Evolutionary conservation across 225 moss, liverwort and hornwort genomes (phyloP), one percentile per base, ranked within the genome.

Genomic region (Asterella californica): DNA sequence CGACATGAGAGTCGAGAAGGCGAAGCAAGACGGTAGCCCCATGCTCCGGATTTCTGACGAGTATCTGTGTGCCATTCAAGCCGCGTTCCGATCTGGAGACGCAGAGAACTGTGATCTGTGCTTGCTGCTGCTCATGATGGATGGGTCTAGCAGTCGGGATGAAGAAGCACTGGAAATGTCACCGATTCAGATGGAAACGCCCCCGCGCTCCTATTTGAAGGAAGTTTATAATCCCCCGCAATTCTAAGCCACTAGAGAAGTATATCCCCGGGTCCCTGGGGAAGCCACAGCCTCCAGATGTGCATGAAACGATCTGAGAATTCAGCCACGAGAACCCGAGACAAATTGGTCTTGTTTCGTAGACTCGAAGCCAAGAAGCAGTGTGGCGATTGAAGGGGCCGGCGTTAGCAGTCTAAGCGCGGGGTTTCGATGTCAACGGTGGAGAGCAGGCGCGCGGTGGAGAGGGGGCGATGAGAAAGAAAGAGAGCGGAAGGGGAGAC

Each of bases 81-180:
- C 47, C n/a, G 73, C 1, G 17, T 2, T 25, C 15, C 49, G 73
- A 73, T 48, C 73, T 15, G 9, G 27, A 34, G 37, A 73, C 17
- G 17, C 24, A 12, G 65, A 50, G 27, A 50, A 73, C 73, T 27
- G 50, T 0, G 30, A 29, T 0, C 73, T 27, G 50, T 2, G 15
- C 47, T n/a, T 52, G 50, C 50, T 73, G 49, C n/a, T n/a, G 48
- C 27, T n/a, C 73, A 73, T 73, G 25, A 27, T 22, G n/a, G 73
- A 50, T 30, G 73, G 72, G 25, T 73, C 69, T 22, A 22, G 42
- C 5, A 18, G 14, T 48, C 15, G 15, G 22, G 29, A 48, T 10
- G 48, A 24, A 1, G 42, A 4, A 72, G 45, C 42, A 47, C 1
- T 45, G 42, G 17, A 38, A 21, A 24, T 3, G n/a, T n/a, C n/a